Conservation (phyloP, 2,329 filamentous ascomycete species). For the Fusarium compactum region DNA sequence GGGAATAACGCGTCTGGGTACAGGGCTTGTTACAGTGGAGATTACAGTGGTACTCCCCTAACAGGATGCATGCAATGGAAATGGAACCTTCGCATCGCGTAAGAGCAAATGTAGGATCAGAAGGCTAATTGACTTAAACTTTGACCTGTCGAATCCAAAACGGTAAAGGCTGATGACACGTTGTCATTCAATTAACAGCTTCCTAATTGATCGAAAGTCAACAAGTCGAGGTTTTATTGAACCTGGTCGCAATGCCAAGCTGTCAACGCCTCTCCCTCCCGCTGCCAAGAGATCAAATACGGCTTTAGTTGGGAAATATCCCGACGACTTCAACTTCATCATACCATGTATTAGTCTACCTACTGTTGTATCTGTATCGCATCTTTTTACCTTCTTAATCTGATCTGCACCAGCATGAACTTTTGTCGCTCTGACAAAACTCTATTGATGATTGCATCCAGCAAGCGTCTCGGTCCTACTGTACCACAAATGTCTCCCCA, state of each 20-base stretch:
- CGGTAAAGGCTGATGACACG: background rate
- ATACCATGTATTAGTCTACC: background rate
- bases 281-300: slow-evolving; percentile 24
- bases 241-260: slow-evolving; percentile 12
- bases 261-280: background rate
- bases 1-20: background rate
- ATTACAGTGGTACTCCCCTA: background rate
- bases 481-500: background rate
- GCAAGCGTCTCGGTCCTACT: background rate
- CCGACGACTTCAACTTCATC: background rate
- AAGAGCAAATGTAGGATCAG: background rate
- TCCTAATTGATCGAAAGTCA: background rate
- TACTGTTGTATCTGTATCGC: background rate
- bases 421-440: slow-evolving; percentile 14
- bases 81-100: background rate
- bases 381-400: background rate
- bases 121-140: background rate
- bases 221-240: background rate
- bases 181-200: background rate
- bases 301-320: slow-evolving; percentile 21
- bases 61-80: no score
- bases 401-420: background rate
- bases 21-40: background rate
- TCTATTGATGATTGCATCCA: slow-evolving; percentile 16
- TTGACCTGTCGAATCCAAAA: background rate